These are phyloP conservation scores for Rhytidiadelphus loreus DNA, from an alignment of 225 moss, liverwort and hornwort species.

Conservation along the genomic window DNA sequence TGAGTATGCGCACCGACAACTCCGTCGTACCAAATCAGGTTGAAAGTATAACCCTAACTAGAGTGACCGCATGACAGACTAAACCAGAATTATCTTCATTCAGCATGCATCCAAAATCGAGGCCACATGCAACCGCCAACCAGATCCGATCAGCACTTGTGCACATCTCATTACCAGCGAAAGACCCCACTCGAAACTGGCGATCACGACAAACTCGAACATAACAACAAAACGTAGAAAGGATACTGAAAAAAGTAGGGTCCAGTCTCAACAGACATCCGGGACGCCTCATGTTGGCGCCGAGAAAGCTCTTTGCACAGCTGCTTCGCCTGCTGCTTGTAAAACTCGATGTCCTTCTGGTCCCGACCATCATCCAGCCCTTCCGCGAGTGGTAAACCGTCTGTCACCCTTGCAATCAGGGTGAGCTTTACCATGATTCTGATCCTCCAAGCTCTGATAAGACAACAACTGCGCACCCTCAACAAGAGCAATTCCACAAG, in stretches of 20 bases:
- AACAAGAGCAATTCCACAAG: background rate
- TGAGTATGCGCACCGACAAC: background rate
- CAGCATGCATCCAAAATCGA: background rate
- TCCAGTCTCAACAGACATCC: slow-evolving; percentile 98
- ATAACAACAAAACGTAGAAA: background rate
- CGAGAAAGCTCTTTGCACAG: slow-evolving; percentile 94
- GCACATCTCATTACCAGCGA: background rate
- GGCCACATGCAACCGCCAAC: background rate
- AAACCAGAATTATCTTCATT: background rate
- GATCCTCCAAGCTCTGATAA: slow-evolving; percentile 13
- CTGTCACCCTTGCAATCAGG: slow-evolving; percentile 93
- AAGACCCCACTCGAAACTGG: background rate
- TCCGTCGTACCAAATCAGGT: background rate
- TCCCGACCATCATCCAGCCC: slow-evolving; percentile 93
- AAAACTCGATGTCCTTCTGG: slow-evolving; percentile 91
- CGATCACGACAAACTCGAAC: background rate
- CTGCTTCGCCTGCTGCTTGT: slow-evolving; percentile 98
- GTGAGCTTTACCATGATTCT: slow-evolving; percentile 94
- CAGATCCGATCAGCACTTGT: background rate
- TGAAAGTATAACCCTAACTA: background rate
- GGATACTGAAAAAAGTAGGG: slow-evolving; percentile 99
- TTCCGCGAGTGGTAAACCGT: slow-evolving; percentile 96
- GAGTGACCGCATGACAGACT: background rate
- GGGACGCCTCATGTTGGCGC: slow-evolving; percentile 91
- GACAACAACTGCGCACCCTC: background rate